These are phyloP conservation scores for Trebouxia sp. DNA, from an alignment of 139 green algal species.

Conservation along the genomic window DNA sequence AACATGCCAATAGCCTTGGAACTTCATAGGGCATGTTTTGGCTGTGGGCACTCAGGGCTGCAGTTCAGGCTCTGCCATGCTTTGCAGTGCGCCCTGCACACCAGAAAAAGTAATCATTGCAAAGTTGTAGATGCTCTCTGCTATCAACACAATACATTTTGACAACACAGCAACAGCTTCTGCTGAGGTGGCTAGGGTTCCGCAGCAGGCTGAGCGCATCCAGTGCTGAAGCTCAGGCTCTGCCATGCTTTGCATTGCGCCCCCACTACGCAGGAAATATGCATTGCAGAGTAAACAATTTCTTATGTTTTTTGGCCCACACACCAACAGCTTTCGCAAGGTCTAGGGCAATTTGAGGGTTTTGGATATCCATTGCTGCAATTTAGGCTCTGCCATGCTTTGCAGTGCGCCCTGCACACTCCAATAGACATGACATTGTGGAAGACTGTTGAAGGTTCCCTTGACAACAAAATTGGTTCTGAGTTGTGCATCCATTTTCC, in stretches of 20 bases:
- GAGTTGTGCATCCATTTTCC: background rate
- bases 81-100: conserved; percentile 40
- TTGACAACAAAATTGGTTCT: background rate
- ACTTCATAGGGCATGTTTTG: background rate
- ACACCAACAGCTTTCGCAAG: background rate
- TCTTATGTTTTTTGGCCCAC: background rate
- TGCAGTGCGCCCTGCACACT: conserved; percentile 40
- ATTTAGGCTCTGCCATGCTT: conserved; percentile 46
- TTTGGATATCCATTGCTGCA: conserved; percentile 43
- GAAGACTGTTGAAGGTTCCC: background rate
- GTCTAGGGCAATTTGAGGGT: background rate
- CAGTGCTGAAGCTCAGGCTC: conserved; percentile 51
- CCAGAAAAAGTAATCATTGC: background rate
- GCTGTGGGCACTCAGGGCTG: conserved; percentile 38
- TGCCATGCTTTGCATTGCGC: conserved; percentile 48
- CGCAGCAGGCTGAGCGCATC: conserved; percentile 31
- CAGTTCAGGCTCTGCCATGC: conserved; percentile 48
- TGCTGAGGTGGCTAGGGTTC: conserved; percentile 17
- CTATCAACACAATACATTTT: background rate
- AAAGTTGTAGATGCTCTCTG: background rate
- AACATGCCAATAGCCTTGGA: background rate
- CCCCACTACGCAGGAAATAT: background rate
- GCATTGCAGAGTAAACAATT: background rate
- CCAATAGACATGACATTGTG: background rate
- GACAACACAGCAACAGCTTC: background rate